Conservation (phyloP, 768 basidiomycete genomes). For the Macrolepiota albuminosa region DNA sequence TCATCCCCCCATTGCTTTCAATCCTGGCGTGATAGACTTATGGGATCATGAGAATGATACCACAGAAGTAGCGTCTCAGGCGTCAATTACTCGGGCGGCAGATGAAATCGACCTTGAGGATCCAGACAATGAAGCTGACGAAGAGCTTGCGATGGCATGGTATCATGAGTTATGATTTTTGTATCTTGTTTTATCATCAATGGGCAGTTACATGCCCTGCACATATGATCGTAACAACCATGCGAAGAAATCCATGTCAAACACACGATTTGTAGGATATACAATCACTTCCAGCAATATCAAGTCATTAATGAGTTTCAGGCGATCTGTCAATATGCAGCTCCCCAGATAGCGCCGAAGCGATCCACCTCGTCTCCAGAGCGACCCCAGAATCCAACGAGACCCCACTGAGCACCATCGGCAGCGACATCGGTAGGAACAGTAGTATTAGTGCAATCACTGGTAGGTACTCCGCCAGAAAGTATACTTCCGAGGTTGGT, state of each 20-base stretch:
- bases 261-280: background rate
- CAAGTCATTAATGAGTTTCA: background rate
- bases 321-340: conserved; percentile 14
- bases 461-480: conserved; percentile 23
- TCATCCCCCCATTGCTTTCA: background rate
- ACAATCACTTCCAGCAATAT: background rate
- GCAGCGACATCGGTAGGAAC: conserved; percentile 25
- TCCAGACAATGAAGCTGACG: background rate
- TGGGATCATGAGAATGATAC: background rate
- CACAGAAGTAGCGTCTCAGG: background rate
- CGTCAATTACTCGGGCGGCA: background rate
- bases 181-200: background rate
- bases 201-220: background rate
- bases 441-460: conserved; percentile 20
- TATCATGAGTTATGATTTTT: background rate
- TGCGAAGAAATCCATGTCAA: background rate
- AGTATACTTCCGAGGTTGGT: conserved; percentile 27
- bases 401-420: conserved; percentile 22
- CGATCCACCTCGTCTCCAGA: conserved; percentile 26
- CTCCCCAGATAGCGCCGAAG: conserved; percentile 27
- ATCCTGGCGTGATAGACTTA: background rate
- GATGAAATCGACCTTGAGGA: background rate
- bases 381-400: conserved; percentile 29
- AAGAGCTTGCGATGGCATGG: background rate
- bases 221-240: background rate